phyloP scores from a whole-genome alignment of 345 rosid species.

The Melaleuca alternifolia region DNA sequence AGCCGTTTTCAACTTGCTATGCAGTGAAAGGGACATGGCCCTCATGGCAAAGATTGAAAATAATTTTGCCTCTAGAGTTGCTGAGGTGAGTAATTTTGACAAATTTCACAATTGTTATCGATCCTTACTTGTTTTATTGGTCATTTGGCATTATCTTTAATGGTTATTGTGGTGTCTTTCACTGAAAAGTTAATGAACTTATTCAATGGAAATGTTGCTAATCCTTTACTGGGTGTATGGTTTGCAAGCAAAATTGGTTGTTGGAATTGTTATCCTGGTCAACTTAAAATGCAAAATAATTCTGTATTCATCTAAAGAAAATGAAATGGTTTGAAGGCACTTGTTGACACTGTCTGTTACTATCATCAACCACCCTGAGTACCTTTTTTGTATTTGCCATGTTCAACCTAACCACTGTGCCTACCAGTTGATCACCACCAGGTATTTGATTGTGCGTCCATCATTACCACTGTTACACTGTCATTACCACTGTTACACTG shows the following conservation, averaged over 20 bases:
- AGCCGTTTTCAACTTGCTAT: slow-evolving; percentile 75
- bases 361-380: background rate
- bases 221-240: background rate
- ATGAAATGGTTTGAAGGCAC: background rate
- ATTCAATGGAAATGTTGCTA: background rate
- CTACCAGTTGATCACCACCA: background rate
- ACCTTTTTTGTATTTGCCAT: background rate
- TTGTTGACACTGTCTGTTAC: background rate
- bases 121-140: background rate
- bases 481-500: background rate
- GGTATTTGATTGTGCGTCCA: background rate
- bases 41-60: slow-evolving; percentile 68
- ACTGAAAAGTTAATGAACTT: background rate
- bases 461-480: background rate
- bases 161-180: background rate
- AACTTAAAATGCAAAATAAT: background rate
- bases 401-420: background rate
- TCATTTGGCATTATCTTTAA: background rate
- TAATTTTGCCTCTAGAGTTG: slow-evolving; percentile 34
- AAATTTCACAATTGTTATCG: background rate
- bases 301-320: background rate
- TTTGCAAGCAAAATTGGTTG: background rate
- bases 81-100: slow-evolving; percentile 30
- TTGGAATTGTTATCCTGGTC: background rate
- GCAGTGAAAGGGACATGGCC: slow-evolving; percentile 27